phyloP scores from a whole-genome alignment of 106 monocot genomes.

The Phalaenopsis equestris region DNA sequence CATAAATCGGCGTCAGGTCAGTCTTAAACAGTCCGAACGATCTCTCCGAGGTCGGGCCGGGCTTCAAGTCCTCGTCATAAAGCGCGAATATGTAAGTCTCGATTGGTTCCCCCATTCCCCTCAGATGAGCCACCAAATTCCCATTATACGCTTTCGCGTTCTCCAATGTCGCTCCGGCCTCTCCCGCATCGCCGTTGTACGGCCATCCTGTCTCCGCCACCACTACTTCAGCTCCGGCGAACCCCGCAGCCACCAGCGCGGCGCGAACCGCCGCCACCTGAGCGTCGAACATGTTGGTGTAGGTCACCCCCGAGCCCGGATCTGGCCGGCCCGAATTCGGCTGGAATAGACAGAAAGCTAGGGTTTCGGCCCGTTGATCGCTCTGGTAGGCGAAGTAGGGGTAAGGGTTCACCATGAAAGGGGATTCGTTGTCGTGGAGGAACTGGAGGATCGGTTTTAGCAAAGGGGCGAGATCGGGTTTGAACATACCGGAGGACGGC shows the following conservation, averaged over 20 bases:
- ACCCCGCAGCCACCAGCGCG: slow-evolving; percentile 17
- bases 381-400: slow-evolving; percentile 53
- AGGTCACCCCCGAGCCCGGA: slow-evolving; percentile 28
- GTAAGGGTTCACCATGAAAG: slow-evolving; percentile 59
- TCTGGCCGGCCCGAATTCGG: slow-evolving; percentile 43
- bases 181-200: slow-evolving; percentile 21
- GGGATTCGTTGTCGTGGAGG: slow-evolving; percentile 14
- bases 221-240: slow-evolving; percentile 19
- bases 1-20: slow-evolving; percentile 26
- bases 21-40: slow-evolving; percentile 33
- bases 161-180: slow-evolving; percentile 27
- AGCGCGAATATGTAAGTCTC: slow-evolving; percentile 48
- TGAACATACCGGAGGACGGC: slow-evolving; percentile 48
- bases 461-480: slow-evolving; percentile 18
- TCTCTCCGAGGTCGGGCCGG: slow-evolving; percentile 39
- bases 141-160: slow-evolving; percentile 28
- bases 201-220: slow-evolving; percentile 64
- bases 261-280: slow-evolving; percentile 42
- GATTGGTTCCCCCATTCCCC: slow-evolving; percentile 16
- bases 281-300: slow-evolving; percentile 72
- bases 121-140: slow-evolving; percentile 28
- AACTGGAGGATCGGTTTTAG: slow-evolving; percentile 24
- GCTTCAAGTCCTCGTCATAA: slow-evolving; percentile 52
- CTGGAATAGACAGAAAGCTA: slow-evolving; percentile 53
- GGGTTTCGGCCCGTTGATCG: slow-evolving; percentile 51